Conservation (phyloP, 129 eudicot species). For the Deinandra increscens region DNA sequence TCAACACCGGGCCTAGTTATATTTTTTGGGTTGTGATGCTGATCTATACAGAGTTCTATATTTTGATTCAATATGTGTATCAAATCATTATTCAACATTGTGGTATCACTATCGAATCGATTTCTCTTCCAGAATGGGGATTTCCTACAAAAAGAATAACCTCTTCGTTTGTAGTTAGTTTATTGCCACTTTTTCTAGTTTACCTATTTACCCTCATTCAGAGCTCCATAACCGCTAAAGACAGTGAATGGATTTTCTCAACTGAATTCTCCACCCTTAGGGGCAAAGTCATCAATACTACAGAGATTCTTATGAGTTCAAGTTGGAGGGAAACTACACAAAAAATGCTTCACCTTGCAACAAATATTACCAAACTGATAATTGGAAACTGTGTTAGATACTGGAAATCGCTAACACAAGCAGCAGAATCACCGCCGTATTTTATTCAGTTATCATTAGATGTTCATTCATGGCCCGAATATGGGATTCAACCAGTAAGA, state of each 20-base stretch:
- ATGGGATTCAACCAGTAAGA: conserved; percentile 93
- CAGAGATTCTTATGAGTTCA: conserved; percentile 38
- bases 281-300: conserved; percentile 36
- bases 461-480: conserved; percentile 91
- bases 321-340: conserved; percentile 58
- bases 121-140: conserved; percentile 63
- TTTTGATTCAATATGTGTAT: conserved; percentile 83
- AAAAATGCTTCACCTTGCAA: conserved; percentile 43
- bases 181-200: conserved; percentile 82
- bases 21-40: conserved; percentile 89
- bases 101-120: conserved; percentile 64
- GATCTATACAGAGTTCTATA: conserved; percentile 88
- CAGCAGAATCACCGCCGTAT: conserved; percentile 97
- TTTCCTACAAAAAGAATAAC: conserved; percentile 70
- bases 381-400: conserved; percentile 56
- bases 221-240: conserved; percentile 98
- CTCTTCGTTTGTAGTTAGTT: conserved; percentile 82
- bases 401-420: conserved; percentile 88
- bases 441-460: conserved; percentile 93
- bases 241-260: conserved; percentile 78
- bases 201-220: conserved; percentile 93
- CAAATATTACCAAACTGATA: conserved; percentile 38
- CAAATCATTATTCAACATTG: conserved; percentile 94
- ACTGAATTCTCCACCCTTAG: conserved; percentile 46
- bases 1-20: conserved; percentile 89